Conservation (phyloP, 2,329 filamentous ascomycete species). For the Ophiostoma sp. region DNA sequence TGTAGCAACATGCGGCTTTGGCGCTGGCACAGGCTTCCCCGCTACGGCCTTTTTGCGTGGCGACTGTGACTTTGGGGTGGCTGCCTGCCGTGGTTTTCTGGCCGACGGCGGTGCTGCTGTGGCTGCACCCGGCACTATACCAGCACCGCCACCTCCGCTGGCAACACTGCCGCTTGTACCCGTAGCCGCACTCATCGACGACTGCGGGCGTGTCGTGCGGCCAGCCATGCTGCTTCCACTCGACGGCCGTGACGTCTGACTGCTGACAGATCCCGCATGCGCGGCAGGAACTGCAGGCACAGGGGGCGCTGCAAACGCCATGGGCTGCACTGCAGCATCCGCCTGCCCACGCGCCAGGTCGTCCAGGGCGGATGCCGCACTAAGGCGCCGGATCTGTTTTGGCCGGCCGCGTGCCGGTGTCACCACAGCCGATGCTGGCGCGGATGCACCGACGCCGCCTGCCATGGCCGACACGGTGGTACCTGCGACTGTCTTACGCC, state of each 20-base stretch:
- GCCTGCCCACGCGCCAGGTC: slow-evolving; percentile 14
- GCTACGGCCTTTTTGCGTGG: slow-evolving; percentile 29
- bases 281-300: neutral
- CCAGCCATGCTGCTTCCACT: slow-evolving; percentile 30
- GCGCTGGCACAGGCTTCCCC: neutral
- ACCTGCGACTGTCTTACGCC: slow-evolving; percentile 56
- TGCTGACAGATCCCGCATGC: slow-evolving; percentile 24
- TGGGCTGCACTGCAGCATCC: slow-evolving; percentile 18
- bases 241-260: slow-evolving; percentile 38
- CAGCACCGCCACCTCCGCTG: neutral
- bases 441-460: slow-evolving; percentile 37
- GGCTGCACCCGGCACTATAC: too few species aligned
- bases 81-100: slow-evolving; percentile 55
- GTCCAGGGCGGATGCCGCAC: slow-evolving; percentile 40
- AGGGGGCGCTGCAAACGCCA: neutral
- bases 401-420: slow-evolving; percentile 26
- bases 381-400: slow-evolving; percentile 45
- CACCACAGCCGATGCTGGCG: neutral
- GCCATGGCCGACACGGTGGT: neutral
- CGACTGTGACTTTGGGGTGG: slow-evolving; percentile 27
- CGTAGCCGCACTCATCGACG: slow-evolving; percentile 38
- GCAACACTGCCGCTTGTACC: slow-evolving; percentile 25
- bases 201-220: slow-evolving; percentile 35
- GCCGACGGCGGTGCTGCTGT: slow-evolving; percentile 38
- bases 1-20: slow-evolving; percentile 7